Evolutionary conservation across 73 alveolate species (phyloP).

Genomic region (Paramecium bursaria): DNA sequence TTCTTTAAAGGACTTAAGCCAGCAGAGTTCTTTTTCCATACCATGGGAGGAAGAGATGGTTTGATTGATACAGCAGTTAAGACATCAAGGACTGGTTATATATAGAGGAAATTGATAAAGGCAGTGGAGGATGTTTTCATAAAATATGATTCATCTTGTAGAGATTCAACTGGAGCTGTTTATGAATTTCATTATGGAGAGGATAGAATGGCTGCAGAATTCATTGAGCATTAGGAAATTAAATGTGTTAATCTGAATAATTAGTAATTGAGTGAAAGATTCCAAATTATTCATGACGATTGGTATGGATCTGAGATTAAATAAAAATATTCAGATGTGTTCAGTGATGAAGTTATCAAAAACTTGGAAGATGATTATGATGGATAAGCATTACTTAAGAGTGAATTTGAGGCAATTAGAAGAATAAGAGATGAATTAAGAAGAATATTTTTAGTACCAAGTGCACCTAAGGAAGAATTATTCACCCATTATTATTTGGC

Average conservation of each 20-base stretch:
- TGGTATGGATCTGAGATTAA: constrained; percentile 54
- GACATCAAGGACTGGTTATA: constrained; percentile 99
- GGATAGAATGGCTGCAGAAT: constrained; percentile 67
- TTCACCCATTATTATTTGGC: constrained; percentile 60
- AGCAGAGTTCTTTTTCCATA: constrained; percentile 99
- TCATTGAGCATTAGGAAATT: constrained; percentile 60
- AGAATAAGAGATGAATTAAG: constrained; percentile 50
- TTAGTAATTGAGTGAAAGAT: constrained; percentile 36
- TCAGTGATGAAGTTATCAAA: constrained; percentile 16
- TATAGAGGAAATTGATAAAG: constrained; percentile 99
- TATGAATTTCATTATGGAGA: constrained; percentile 63
- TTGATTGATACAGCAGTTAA: constrained; percentile 99
- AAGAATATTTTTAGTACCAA: constrained; percentile 44
- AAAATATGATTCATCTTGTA: constrained; percentile 79
- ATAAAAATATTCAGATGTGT: constrained; percentile 8
- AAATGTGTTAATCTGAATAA: constrained; percentile 57
- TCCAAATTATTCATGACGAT: constrained; percentile 40
- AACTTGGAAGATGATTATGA: constrained; percentile 42
- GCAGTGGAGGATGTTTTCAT: constrained; percentile 98
- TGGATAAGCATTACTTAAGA: constrained; percentile 42
- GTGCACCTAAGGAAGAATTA: constrained; percentile 64
- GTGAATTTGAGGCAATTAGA: constrained; percentile 37
- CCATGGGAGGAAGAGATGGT: constrained; percentile 99
- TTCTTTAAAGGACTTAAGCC: constrained; percentile 96
- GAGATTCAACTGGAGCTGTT: constrained; percentile 63